Base-by-base conservation (phyloP, 306 rosid genomes). In the Vicia faba region DNA sequence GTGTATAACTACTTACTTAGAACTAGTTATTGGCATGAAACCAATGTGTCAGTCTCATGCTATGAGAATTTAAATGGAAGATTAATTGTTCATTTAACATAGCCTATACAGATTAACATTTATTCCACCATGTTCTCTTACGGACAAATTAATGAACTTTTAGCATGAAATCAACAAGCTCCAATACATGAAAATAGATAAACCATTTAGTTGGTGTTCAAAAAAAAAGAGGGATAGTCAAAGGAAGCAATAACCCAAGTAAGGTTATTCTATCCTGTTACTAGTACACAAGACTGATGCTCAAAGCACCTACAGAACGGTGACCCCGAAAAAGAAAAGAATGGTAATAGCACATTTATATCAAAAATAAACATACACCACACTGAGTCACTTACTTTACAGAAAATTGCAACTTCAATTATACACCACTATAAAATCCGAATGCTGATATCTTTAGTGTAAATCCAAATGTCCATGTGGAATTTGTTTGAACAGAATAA, bases 291-390 rank as follows among this genome's bases (percentile, higher is more conserved):
- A 50, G 55, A 64, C 40, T 3, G 70, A 70, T 73, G 60, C 77
- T 45, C 69, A 65, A 54, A 51, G 79, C 79, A 69, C 68, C 81
- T 55, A 78, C 9, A 69, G 41, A 79, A 79, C 81, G 71, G 74
- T 70, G 84, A 77, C 80, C 88, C 85, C 4, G n/a, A 68, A 25
- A 66, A 45, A 28, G 16, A 53, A 76, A 72, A 76, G n/a, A 80
- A 78, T 72, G 69, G 76, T 41, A 69, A 64, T 12, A 56, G 75
- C 75, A 60, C 29, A 74, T 70, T 62, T 80, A 54, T 55, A 68
- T 49, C 28, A 81, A 54, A 50, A 75, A 59, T 44, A 72, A 78
- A 72, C 78, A 75, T 80, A 77, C n/a, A n/a, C 70, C 75, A 79
- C 69, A 79, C 53, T 13, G 77, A 85, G 81, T 71, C 82, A 66